Evolutionary conservation across 2,329 filamentous ascomycete species (phyloP).

Genomic region (Scedosporium minutisporum): DNA sequence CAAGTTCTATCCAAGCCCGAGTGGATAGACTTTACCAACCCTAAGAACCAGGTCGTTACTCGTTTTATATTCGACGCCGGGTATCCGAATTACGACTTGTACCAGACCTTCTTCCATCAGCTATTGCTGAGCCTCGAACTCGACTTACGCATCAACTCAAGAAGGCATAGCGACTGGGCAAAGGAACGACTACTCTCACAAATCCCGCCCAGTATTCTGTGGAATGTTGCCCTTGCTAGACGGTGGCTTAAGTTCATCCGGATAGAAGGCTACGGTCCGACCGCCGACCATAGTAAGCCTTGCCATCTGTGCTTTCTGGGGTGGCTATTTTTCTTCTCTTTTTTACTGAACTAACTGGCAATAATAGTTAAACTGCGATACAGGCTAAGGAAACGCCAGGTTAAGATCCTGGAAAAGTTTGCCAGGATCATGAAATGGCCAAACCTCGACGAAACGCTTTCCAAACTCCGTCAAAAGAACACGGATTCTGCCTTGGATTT

Average conservation of each 20-base stretch:
- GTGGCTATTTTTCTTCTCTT: too few relatives aligned
- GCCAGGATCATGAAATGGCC: slow-evolving; percentile 69
- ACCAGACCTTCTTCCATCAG: slow-evolving; percentile 65
- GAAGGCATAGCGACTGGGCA: slow-evolving; percentile 49
- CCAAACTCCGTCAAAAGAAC: slow-evolving; percentile 51
- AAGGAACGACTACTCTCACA: slow-evolving; percentile 55
- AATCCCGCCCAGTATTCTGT: slow-evolving; percentile 61
- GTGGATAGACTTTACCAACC: slow-evolving; percentile 65
- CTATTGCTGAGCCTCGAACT: slow-evolving; percentile 65
- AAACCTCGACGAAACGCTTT: slow-evolving; percentile 56
- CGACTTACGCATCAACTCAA: slow-evolving; percentile 58
- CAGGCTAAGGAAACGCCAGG: slow-evolving; percentile 56
- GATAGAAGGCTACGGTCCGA: slow-evolving; percentile 49
- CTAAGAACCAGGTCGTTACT: slow-evolving; percentile 63
- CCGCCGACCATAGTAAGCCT: slow-evolving; percentile 38
- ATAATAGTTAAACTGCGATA: slow-evolving; percentile 48
- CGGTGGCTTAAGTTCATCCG: slow-evolving; percentile 63
- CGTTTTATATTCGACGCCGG: slow-evolving; percentile 59
- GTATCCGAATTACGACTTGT: slow-evolving; percentile 44
- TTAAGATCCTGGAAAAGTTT: slow-evolving; percentile 59
- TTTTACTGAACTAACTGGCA: too few relatives aligned
- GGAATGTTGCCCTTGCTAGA: slow-evolving; percentile 63
- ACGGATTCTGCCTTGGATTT: slow-evolving; percentile 47
- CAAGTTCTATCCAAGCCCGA: slow-evolving; percentile 56
- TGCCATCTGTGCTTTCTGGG: neutral